These are phyloP conservation scores for Teunomyces gatunensis DNA, from an alignment of 805 yeast genomes.

Conservation along the genomic window DNA sequence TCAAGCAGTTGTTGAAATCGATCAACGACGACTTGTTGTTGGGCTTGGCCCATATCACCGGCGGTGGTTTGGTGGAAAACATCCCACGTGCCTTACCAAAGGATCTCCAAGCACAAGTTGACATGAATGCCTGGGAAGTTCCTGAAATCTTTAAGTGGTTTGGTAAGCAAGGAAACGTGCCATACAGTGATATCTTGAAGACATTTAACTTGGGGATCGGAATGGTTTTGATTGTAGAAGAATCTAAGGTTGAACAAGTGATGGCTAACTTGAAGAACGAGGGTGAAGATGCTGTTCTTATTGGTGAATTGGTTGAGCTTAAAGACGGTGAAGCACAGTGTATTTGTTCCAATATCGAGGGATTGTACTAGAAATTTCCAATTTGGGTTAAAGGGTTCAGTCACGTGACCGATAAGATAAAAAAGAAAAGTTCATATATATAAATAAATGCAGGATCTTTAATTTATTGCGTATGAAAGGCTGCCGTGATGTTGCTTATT, in stretches of 20 bases:
- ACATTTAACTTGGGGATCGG: constrained; percentile 97
- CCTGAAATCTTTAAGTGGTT: constrained; percentile 94
- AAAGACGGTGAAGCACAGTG: constrained; percentile 57
- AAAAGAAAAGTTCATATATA: no score
- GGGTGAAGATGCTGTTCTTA: constrained; percentile 69
- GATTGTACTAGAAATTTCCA: constrained; percentile 23
- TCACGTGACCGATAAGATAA: background rate
- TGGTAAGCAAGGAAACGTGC: constrained; percentile 87
- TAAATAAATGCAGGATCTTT: background rate
- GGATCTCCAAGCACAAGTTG: constrained; percentile 74
- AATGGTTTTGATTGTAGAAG: constrained; percentile 84
- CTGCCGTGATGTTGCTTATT: background rate
- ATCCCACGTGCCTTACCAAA: constrained; percentile 92
- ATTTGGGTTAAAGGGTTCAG: background rate
- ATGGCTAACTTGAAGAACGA: constrained; percentile 52
- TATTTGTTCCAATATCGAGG: constrained; percentile 49
- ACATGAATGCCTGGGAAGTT: constrained; percentile 76
- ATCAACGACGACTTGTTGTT: constrained; percentile 64
- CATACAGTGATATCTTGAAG: constrained; percentile 76
- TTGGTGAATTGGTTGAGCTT: constrained; percentile 37
- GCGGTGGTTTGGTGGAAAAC: constrained; percentile 97
- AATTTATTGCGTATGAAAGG: background rate
- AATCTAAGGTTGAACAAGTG: constrained; percentile 60
- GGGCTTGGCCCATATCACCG: constrained; percentile 96
- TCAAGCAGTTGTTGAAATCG: constrained; percentile 79